These are phyloP conservation scores for Tuctoria greenei DNA, from an alignment of 176 grass and related monocot genomes.

Conservation along the genomic window DNA sequence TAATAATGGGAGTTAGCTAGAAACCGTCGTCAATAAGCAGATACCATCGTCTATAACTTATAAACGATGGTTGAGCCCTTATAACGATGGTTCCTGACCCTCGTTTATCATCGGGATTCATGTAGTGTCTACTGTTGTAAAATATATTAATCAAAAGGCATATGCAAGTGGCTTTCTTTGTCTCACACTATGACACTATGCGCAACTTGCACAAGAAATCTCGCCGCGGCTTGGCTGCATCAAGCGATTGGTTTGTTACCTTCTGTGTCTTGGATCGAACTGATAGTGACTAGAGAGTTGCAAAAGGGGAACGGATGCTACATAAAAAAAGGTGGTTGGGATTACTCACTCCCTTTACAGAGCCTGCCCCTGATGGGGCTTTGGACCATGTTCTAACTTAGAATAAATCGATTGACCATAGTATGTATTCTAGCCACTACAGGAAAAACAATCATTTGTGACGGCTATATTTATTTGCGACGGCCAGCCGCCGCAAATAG, in stretches of 20 bases:
- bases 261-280: neutral
- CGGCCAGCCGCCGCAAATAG: too few species aligned
- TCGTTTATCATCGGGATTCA: too few species aligned
- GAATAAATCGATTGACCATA: constrained; percentile 1
- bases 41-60: too few species aligned
- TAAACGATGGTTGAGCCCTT: too few species aligned
- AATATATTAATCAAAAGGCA: too few species aligned
- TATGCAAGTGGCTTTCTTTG: neutral
- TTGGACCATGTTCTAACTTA: constrained; percentile 37
- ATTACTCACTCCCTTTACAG: constrained; percentile 11
- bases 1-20: too few species aligned
- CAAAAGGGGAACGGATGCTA: neutral
- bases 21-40: too few species aligned
- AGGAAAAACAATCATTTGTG: too few species aligned
- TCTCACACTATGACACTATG: neutral
- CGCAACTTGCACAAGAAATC: constrained; percentile 30
- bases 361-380: constrained; percentile 27
- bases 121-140: too few species aligned
- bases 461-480: too few species aligned
- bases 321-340: constrained; percentile 23
- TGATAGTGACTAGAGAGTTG: neutral
- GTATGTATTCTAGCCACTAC: neutral
- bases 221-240: neutral
- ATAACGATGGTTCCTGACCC: too few species aligned
- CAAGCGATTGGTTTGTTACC: neutral